These are phyloP conservation scores for Trichophyton schoenleinii DNA, from an alignment of 2,329 filamentous ascomycete species.

Conservation along the genomic window DNA sequence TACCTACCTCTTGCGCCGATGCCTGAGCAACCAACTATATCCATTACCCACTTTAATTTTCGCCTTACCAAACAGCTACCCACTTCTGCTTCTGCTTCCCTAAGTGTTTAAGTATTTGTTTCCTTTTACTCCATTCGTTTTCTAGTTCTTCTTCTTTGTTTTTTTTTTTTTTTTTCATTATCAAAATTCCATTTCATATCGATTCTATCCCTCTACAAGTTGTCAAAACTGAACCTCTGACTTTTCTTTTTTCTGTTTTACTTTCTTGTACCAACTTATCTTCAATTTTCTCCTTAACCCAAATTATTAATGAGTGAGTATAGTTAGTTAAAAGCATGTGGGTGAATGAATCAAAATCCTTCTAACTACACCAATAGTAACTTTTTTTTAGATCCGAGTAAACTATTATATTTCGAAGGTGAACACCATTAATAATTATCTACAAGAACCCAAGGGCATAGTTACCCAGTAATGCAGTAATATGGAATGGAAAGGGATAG, in stretches of 20 bases:
- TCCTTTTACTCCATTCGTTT: background rate
- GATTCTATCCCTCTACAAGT: background rate
- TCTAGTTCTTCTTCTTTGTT: background rate
- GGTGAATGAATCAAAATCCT: background rate
- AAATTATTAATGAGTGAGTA: constrained; percentile 1
- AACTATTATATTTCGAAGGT: background rate
- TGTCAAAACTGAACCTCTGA: background rate
- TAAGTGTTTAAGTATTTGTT: background rate
- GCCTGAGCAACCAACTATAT: background rate
- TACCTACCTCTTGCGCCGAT: background rate
- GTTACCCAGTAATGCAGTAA: background rate
- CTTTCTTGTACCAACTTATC: constrained; percentile 1
- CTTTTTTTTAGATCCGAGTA: background rate
- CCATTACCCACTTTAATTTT: background rate
- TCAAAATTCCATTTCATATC: background rate
- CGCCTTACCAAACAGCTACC: background rate
- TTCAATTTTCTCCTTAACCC: background rate
- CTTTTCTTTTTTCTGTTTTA: background rate
- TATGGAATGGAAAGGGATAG: background rate
- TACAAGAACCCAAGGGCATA: too few species aligned
- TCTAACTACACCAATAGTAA: background rate
- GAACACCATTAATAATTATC: too few species aligned
- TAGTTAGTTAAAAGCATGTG: background rate
- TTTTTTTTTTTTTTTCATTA: background rate
- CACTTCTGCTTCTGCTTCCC: background rate